Conservation (phyloP, 1,284 basidiomycete genomes). For the Austroboletus niveus region DNA sequence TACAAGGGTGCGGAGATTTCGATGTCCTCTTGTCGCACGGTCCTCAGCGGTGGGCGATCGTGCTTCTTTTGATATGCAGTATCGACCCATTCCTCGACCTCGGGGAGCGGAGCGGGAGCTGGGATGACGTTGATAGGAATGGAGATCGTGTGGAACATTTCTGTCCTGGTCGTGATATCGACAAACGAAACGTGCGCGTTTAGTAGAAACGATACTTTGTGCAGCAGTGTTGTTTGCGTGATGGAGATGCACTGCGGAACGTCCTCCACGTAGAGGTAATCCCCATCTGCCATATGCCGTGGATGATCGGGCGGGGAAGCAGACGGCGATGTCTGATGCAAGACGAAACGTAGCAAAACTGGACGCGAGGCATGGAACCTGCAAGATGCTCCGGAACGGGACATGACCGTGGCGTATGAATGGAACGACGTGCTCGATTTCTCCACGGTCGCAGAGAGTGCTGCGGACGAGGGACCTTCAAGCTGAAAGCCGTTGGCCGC, state of each 20-base stretch:
- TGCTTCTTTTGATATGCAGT: conserved; percentile 81
- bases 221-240: conserved; percentile 71
- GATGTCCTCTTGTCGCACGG: conserved; percentile 62
- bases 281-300: conserved; percentile 40
- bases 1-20: conserved; percentile 62
- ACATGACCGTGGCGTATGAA: conserved; percentile 50
- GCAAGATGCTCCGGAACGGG: conserved; percentile 76
- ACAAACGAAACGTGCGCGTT: conserved; percentile 69
- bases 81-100: conserved; percentile 66
- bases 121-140: conserved; percentile 71
- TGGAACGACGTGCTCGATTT: conserved; percentile 35
- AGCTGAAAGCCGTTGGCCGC: conserved; percentile 7
- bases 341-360: conserved; percentile 66
- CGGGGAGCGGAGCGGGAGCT: conserved; percentile 69
- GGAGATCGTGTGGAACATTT: conserved; percentile 55
- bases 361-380: conserved; percentile 70
- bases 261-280: conserved; percentile 46
- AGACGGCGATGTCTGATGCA: conserved; percentile 58
- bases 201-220: conserved; percentile 66
- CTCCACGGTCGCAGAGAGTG: conserved; percentile 21
- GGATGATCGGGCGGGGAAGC: conserved; percentile 50
- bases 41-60: conserved; percentile 69
- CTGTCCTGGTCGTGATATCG: conserved; percentile 61
- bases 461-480: conserved; percentile 31
- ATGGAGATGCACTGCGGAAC: conserved; percentile 70